Evolutionary conservation across 140 eudicot genomes (phyloP), one percentile per base, ranked within the genome.

Genomic region (Anethum foeniculum): DNA sequence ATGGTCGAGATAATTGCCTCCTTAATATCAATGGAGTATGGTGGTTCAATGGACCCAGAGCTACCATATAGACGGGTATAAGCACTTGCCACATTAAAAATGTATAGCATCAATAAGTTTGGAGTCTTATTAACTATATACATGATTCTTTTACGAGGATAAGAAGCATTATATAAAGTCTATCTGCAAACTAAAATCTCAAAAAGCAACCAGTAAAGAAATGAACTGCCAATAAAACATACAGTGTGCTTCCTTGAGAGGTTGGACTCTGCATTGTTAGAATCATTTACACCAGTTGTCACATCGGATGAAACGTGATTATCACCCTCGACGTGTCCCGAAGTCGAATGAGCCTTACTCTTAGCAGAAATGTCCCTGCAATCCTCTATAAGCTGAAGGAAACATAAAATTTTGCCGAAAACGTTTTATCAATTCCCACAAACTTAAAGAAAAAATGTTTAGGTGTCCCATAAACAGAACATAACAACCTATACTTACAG

Each of bases 331-430:
- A 75, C 82, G 51, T 81, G 81, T 71, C 87, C 97, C 62, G 91
- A 80, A 72, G 76, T 80, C 32, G 77, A 48, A 78, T 86, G 85
- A 73, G 76, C 83, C 82, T 83, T 86, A 58, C 82, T 79, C 79
- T 81, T 82, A 44, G 79, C 18, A 75, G 87, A 80, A 84, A 77
- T 87, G 81, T 82, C 81, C 52, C 41, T 49, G 64, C 69, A 81
- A 82, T 82, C 89, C 62, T 85, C 91, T 68, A 93, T 84, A 79
- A 91, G 87, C 99, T 96, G 88, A 82, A 76, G 64, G 48, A 78
- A 73, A 39, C 81, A 79, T 28, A 28, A 41, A 75, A 34, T 30
- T 36, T 23, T 27, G 38, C 65, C 19, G 14, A 69, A 12, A 80
- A 73, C 7, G 3, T 30, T 5, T 83, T 48, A 78, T 71, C 28